Percentiles rank a stretch among this genome's conserved stretches.
These are phyloP conservation scores for Rhododendron williamsianum DNA, from an alignment of 148 eudicot species.

Conservation along the genomic window DNA sequence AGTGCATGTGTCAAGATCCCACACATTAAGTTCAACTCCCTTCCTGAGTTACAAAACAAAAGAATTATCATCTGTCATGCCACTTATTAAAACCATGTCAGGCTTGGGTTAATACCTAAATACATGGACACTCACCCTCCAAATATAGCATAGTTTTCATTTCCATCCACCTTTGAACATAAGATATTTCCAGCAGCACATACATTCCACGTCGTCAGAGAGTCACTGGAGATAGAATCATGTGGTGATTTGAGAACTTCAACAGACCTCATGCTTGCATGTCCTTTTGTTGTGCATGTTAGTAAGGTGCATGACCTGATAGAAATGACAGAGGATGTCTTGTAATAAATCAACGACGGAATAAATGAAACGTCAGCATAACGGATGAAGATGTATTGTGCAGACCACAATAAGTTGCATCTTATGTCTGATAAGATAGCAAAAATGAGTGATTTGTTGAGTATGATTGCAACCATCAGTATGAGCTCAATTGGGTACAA, in stretches of 20 bases:
- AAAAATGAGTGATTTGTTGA: background rate
- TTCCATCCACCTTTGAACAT: slow-evolving; percentile 60
- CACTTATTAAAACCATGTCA: background rate
- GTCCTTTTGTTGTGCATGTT: slow-evolving; percentile 71
- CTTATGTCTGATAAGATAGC: background rate
- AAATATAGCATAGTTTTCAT: slow-evolving; percentile 66
- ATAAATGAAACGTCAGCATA: background rate
- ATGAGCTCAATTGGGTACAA: background rate
- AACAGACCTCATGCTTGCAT: slow-evolving; percentile 47
- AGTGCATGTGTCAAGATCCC: slow-evolving; percentile 45
- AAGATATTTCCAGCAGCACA: slow-evolving; percentile 57
- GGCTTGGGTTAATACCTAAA: background rate
- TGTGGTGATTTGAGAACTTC: slow-evolving; percentile 26
- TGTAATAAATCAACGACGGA: background rate
- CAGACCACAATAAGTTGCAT: background rate
- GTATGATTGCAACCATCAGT: background rate
- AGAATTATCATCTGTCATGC: slow-evolving; percentile 2
- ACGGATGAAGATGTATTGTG: background rate
- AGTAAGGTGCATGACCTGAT: slow-evolving; percentile 72
- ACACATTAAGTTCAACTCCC: slow-evolving; percentile 81
- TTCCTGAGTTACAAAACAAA: slow-evolving; percentile 43
- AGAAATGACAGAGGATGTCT: slow-evolving; percentile 5
- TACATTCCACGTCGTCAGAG: slow-evolving; percentile 52
- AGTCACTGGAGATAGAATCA: slow-evolving; percentile 16
- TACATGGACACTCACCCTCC: slow-evolving; percentile 64